Evolutionary conservation across 225 moss, liverwort and hornwort species (phyloP), one percentile per base, ranked within the genome.

Genomic region (Sphagnum tenellum): DNA sequence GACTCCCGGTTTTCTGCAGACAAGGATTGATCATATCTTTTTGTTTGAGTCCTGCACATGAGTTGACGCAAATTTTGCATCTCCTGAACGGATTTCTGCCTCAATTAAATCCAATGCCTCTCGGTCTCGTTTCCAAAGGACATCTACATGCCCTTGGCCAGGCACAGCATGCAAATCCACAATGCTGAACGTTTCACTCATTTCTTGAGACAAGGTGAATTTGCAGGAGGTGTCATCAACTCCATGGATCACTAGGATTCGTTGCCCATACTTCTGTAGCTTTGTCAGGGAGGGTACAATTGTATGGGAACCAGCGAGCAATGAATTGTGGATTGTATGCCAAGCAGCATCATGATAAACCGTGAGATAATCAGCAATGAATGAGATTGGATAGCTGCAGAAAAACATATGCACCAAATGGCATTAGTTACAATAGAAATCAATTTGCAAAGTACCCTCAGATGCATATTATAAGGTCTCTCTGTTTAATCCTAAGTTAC

Each of bases 261-360:
- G 81, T 57, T 73, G 75, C 12, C 71, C 69, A 0, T 69, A 59
- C 48, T 83, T 77, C 61, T 83, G 76, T 63, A 89, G 64, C 70
- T 86, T 78, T 52, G 79, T 63, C 59, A 86, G 59, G 2, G 86
- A 80, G 2, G 82, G 83, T 52, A 86, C 60, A 5, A 89, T 56
- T 48, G 78, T 81, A 65, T 89, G 89, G 7, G 79, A 83, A 8
- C 89, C 89, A 7, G 69, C 78, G 3, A 89, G 70, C 46, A 89
- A 70, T 0, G 89, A 76, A 52, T 89, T 86, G 74, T 89, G 83
- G 0, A 79, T 79, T 73, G 86, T 86, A 73, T 89, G 89, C 86
- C 86, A 89, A 47, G 83, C 83, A 29, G 86, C 83, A 12, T 89
- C 86, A 57, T 86, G 89, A 55, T 86, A 75, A 48, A 83, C 83